Evolutionary conservation across 2,329 filamentous ascomycete species (phyloP).

Genomic region (Colletotrichum euphorbiae): DNA sequence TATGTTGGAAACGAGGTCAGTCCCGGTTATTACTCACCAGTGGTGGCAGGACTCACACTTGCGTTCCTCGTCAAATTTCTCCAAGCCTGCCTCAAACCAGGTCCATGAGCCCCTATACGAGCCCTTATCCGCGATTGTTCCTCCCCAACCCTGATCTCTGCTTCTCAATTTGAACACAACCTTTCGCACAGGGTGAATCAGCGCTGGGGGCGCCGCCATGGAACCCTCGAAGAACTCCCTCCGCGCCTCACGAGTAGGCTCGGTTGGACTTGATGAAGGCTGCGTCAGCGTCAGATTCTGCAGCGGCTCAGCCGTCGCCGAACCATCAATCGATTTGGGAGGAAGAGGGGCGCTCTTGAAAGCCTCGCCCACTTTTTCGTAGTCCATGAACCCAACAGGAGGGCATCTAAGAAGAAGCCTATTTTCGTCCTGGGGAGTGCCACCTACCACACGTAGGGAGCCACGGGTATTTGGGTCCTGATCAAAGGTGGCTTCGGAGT

Average conservation of each 20-base stretch:
- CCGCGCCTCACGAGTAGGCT: slow-evolving; percentile 15
- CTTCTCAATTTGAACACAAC: slow-evolving; percentile 70
- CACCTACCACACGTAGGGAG: slow-evolving; percentile 43
- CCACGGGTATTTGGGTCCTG: slow-evolving; percentile 31
- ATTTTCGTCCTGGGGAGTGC: slow-evolving; percentile 44
- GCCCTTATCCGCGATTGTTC: slow-evolving; percentile 45
- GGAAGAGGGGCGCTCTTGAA: slow-evolving; percentile 34
- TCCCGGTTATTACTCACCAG: fast-evolving
- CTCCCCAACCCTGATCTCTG: slow-evolving; percentile 70
- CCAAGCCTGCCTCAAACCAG: slow-evolving; percentile 73
- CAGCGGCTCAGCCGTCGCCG: slow-evolving; percentile 17
- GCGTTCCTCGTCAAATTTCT: slow-evolving; percentile 60
- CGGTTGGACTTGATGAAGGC: slow-evolving; percentile 1
- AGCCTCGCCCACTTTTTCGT: slow-evolving; percentile 19
- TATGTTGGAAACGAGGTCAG: not conserved
- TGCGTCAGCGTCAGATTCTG: slow-evolving; percentile 23
- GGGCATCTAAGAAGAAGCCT: slow-evolving; percentile 50
- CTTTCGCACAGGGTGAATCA: slow-evolving; percentile 67
- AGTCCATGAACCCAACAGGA: slow-evolving; percentile 50
- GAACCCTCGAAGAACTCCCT: slow-evolving; percentile 49
- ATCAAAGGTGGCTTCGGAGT: slow-evolving; percentile 53
- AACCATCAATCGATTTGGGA: slow-evolving; percentile 22
- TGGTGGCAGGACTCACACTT: slow-evolving; percentile 40
- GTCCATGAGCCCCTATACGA: slow-evolving; percentile 65
- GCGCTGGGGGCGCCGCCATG: slow-evolving; percentile 42